These are phyloP conservation scores for Scorias spongiosa DNA, from an alignment of 2,329 filamentous ascomycete genomes.

Conservation along the genomic window DNA sequence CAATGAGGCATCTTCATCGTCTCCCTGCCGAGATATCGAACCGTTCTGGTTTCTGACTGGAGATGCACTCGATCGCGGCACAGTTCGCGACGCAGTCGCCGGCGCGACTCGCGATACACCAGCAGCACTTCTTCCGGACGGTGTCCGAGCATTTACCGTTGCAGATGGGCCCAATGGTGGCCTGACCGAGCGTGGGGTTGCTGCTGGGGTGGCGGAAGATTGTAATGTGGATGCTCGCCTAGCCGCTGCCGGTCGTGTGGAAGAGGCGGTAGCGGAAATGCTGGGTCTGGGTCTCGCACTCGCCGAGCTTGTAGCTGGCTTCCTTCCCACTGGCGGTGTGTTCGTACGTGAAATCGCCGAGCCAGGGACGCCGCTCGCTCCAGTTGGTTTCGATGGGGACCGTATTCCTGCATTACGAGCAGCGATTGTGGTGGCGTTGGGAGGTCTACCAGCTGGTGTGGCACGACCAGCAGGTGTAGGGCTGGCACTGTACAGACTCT, in stretches of 20 bases:
- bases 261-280: constrained; percentile 29
- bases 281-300: constrained; percentile 40
- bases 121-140: neutral
- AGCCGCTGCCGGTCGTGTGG: constrained; percentile 16
- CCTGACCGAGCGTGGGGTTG: neutral
- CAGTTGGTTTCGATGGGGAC: constrained; percentile 62
- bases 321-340: constrained; percentile 32
- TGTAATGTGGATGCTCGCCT: constrained; percentile 24
- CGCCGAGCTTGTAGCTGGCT: constrained; percentile 18
- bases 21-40: neutral
- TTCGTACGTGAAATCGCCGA: constrained; percentile 46
- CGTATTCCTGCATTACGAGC: constrained; percentile 16
- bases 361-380: constrained; percentile 35
- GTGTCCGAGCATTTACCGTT: neutral
- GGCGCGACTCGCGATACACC: neutral
- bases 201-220: neutral
- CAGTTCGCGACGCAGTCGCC: neutral
- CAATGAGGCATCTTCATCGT: neutral
- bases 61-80: neutral
- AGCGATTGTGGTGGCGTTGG: neutral
- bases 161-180: neutral
- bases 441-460: constrained; percentile 37
- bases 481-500: constrained; percentile 45
- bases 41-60: neutral
- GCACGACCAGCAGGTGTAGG: constrained; percentile 52